Evolutionary conservation across 352 stramenopile species (phyloP), one percentile per base, ranked within the genome.

Genomic region (Phytophthora podocarpi): DNA sequence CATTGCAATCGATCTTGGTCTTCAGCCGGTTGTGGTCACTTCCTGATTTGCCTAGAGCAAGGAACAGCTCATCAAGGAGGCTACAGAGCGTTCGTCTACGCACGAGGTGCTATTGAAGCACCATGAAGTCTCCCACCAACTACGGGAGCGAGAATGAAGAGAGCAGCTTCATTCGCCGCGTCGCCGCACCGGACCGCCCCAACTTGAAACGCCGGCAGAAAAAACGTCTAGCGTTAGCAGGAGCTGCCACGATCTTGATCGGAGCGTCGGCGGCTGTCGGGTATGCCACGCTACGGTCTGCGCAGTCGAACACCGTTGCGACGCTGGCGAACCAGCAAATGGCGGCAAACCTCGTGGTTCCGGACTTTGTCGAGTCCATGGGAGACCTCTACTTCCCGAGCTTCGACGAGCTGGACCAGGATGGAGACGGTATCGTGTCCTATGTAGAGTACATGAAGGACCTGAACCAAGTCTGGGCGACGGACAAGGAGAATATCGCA

Each of bases 61-160:
- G 43, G 47, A 74, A 74, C 59, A 59, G n/a, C n/a, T n/a, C n/a
- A n/a, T n/a, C n/a, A n/a, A 18, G 13, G 16, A 23, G 8, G n/a
- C n/a, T 12, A 30, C 16, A 31, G 34, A 43, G 3, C 46, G 21
- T 23, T 34, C 34, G 27, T 36, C 12, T 16, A 10, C 36, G 18
- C 23, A 34, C 12, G 45, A 15, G 50, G 41, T 63, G 34, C 41
- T 35, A 46, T n/a, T n/a, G n/a, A n/a, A n/a, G 43, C 47, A 72
- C 46, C 31, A 87, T 89, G 76, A 87, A 89, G 71, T 72, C 64
- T 52, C 69, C 76, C 18, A 75, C 53, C 23, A 59, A 64, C 40
- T 89, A 89, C 66, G 76, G 76, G 36, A 84, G 67, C 32, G 67
- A 84, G 41, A 88, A 85, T 63, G 78, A 87, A 58, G 75, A 87